A percentile compares a stretch with the other conserved stretches of the same genome.
phyloP scores from a whole-genome alignment of 176 grass and related monocot genomes.

The Coix lacrymajobi region DNA sequence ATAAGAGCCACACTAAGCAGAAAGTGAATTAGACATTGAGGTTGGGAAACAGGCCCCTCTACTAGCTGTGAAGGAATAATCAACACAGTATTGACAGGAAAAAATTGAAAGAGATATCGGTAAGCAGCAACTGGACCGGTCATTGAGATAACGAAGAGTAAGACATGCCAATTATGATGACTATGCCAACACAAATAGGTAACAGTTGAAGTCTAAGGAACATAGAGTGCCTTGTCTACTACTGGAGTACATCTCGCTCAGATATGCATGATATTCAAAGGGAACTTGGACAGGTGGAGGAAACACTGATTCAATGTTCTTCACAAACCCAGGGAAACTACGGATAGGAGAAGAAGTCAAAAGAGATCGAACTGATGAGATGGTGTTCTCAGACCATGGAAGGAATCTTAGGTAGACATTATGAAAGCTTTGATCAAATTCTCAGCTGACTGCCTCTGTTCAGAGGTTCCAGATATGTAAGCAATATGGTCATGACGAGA shows the following conservation, averaged over 20 bases:
- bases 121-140: slow-evolving; percentile 14
- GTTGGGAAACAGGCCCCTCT: not conserved
- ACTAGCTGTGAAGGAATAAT: not conserved
- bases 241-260: not conserved
- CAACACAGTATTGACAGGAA: not conserved
- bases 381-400: slow-evolving; percentile 11
- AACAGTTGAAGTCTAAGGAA: slow-evolving; percentile 31
- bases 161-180: slow-evolving; percentile 14
- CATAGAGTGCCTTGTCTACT: slow-evolving; percentile 13
- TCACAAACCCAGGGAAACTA: slow-evolving; percentile 29
- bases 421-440: slow-evolving; percentile 97
- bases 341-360: slow-evolving; percentile 13
- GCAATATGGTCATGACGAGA: slow-evolving; percentile 86
- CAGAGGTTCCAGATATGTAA: slow-evolving; percentile 66
- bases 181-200: slow-evolving; percentile 26
- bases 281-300: slow-evolving; percentile 17
- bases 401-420: slow-evolving; percentile 64
- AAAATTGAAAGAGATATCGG: not conserved
- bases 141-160: slow-evolving; percentile 16
- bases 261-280: slow-evolving; percentile 32
- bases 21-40: not conserved
- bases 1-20: not conserved
- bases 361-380: slow-evolving; percentile 14
- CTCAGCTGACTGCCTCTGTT: slow-evolving; percentile 82
- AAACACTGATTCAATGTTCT: not conserved